Evolutionary conservation across 2,329 filamentous ascomycete species (phyloP), one percentile per base, ranked within the genome.

Genomic region (Calonectria pauciramosa): DNA sequence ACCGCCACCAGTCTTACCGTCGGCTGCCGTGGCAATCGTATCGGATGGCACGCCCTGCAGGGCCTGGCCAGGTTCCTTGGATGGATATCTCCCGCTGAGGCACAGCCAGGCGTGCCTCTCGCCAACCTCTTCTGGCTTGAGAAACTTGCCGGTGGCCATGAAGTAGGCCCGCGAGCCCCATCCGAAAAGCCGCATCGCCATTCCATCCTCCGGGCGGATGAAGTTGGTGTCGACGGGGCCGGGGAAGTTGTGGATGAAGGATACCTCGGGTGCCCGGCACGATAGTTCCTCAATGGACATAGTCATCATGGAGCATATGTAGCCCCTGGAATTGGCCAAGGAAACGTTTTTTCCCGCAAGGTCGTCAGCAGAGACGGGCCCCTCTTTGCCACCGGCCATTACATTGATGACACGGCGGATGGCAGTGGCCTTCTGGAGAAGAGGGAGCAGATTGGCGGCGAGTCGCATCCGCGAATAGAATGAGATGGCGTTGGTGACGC

Each of bases 401-500:
- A 82, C 76, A 28, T 76, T 80, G 34, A 84, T 72, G 23, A 84
- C 78, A 10, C 80, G 79, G 7, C 78, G 74, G 7, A 80, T 71
- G 23, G 71, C 77, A 1, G 64, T 10, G 0, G 76, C 78, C 0
- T 69, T 68, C 18, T 56, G 84, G 2, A 94, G 85, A 0, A 89
- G 85, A 0, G 92, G 91, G 11, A 93, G 87, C 0, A 94, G 87
- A 69, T 92, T 91, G 56, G 86, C 72, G 16, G 89, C 86, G 78
- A 93, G 90, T 49, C 90, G 90, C 75, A 89, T 87, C 26, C 91
- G 91, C 6, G 89, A 86, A 82, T 93, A 93, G 82, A 89, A 90
- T 26, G 86, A 85, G 20, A 93, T 85, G 10, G 88, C 86, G 30
- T 88, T 86, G 38, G 88, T 86, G 34, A 87, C 85, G 67, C 91